phyloP scores from a whole-genome alignment of 371 early-diverging fungal genomes.

The Mortierella sp. region DNA sequence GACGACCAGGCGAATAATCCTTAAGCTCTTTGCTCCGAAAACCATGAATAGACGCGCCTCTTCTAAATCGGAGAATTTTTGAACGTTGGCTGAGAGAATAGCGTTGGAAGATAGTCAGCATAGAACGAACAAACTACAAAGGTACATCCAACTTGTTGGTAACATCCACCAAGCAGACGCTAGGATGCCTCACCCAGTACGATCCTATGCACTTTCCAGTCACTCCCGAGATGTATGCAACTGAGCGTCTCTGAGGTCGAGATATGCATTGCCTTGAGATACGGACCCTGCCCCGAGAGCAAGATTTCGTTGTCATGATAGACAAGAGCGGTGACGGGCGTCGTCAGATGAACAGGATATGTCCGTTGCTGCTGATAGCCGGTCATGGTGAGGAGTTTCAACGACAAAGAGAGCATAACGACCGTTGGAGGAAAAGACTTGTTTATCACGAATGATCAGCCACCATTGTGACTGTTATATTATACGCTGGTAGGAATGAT shows the following conservation, averaged over 20 bases:
- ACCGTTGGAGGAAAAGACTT: neutral
- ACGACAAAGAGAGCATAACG: neutral
- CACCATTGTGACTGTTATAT: conserved; percentile 1
- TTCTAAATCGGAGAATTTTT: conserved; percentile 5
- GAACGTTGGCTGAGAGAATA: conserved; percentile 22
- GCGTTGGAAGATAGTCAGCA: too few species aligned
- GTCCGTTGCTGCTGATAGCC: conserved; percentile 18
- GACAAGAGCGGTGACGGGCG: conserved; percentile 64
- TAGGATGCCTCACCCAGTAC: conserved; percentile 59
- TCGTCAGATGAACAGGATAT: conserved; percentile 41
- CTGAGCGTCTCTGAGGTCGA: conserved; percentile 57
- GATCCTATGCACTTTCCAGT: conserved; percentile 68
- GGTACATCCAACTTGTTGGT: too few species aligned
- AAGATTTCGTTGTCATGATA: conserved; percentile 64
- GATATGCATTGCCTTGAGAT: conserved; percentile 65
- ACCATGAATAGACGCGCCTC: conserved; percentile 45
- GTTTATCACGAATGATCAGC: neutral
- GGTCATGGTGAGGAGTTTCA: conserved; percentile 8
- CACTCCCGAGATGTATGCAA: conserved; percentile 55
- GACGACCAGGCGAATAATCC: conserved; percentile 27
- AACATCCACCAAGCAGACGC: too few species aligned
- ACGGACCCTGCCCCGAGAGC: conserved; percentile 73
- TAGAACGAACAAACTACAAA: too few species aligned
- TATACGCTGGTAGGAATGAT: conserved; percentile 63
- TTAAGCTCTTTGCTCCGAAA: conserved; percentile 52